These are phyloP conservation scores for Macrotyloma uniflorum DNA, from an alignment of 306 rosid genomes.

Conservation along the genomic window DNA sequence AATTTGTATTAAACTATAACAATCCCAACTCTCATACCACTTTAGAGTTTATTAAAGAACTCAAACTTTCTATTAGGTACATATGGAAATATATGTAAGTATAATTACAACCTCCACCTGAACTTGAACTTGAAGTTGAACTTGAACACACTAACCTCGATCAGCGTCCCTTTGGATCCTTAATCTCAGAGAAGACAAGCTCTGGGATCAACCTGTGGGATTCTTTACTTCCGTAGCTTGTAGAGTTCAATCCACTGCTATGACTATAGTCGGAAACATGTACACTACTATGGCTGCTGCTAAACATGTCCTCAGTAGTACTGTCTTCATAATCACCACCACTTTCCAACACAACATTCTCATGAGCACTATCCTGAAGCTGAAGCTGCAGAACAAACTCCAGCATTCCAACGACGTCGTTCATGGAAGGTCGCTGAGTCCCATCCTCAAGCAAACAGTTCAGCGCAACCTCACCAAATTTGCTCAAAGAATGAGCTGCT, in stretches of 20 bases:
- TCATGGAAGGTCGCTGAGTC: slow-evolving; percentile 31
- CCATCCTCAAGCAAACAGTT: slow-evolving; percentile 39
- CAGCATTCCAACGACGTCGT: slow-evolving; percentile 18
- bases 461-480: not conserved
- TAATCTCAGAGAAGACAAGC: slow-evolving; percentile 28
- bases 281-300: not conserved
- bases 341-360: not conserved
- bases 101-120: too few species aligned
- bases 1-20: too few species aligned
- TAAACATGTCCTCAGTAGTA: not conserved
- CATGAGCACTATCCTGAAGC: slow-evolving; percentile 5
- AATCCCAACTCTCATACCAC: too few species aligned
- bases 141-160: too few species aligned
- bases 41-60: too few species aligned
- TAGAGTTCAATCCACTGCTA: not conserved
- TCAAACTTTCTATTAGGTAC: too few species aligned
- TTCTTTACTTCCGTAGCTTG: not conserved
- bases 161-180: slow-evolving; percentile 5
- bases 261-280: not conserved
- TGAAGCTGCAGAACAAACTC: slow-evolving; percentile 32
- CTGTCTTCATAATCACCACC: not conserved
- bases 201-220: not conserved
- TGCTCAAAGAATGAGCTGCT: slow-evolving; percentile 9
- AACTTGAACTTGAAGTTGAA: too few species aligned
- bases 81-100: too few species aligned